Base-by-base conservation (phyloP, 1,139 yeast species). In the Suzukiozyma palmioleophila region DNA sequence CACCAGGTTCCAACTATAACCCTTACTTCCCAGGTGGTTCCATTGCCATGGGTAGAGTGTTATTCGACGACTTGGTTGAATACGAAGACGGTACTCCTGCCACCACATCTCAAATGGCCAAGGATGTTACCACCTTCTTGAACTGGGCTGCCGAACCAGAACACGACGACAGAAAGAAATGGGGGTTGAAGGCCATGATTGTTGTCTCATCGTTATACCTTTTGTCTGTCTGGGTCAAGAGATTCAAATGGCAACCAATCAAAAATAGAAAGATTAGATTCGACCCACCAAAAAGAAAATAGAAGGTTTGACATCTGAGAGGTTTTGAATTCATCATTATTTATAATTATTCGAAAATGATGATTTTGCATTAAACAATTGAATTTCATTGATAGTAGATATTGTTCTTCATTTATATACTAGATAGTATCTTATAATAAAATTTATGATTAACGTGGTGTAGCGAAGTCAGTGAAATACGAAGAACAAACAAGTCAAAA, bases 21-120 rank as follows among this genome's bases (percentile, higher is more conserved):
- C 98, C 98, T 62, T 92, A 92, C 78, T 92, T 92, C 96, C 97
- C 99, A 61, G 97, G 97, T 73, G 97, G 98, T 53, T 77, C 97
- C 37, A 90, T 92, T 75, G 97, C 97, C 59, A 92, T 92, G 98
- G 97, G 88, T 63, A 86, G 98, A 75, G 97, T 90, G 46, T 77
- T 92, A 68, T 92, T 89, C 56, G 98, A 92, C 62, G 98, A 88
- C 52, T 76, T 92, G 62, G 97, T 92, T 51, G 99, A 92, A 75
- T 92, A 83, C 69, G 98, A 92, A 64, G 98, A 92, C 65, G 98
- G 98, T 60, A 94, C 98, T 48, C 96, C 96, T 42, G 97, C 98
- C 44, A 82, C 97, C 43, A 84, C 98, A 50, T 84, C 98, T 43
- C 99, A 92, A 75, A 89, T 92, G 97, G 98, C 99, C 57, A 92